These are phyloP conservation scores for Podospora didyma DNA, from an alignment of 495 filamentous ascomycete species.

Conservation along the genomic window DNA sequence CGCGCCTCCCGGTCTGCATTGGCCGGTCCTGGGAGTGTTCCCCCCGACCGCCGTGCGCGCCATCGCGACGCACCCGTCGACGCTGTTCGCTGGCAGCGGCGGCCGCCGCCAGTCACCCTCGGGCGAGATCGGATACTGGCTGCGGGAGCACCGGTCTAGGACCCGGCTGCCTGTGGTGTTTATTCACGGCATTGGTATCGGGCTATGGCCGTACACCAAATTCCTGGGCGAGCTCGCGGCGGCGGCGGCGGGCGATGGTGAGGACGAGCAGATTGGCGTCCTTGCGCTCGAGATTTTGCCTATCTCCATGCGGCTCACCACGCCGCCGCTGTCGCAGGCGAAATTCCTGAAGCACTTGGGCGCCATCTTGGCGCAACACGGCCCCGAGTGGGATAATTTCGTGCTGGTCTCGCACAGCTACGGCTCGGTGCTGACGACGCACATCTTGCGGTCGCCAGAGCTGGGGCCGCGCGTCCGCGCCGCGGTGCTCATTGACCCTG, in stretches of 20 bases:
- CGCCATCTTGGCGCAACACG: constrained; percentile 50
- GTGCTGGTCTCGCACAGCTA: constrained; percentile 60
- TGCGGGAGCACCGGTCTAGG: constrained; percentile 55
- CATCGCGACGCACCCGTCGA: constrained; percentile 39
- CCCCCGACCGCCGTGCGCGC: constrained; percentile 29
- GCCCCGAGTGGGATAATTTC: constrained; percentile 36
- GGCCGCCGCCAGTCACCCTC: constrained; percentile 38
- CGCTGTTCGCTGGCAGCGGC: constrained; percentile 10
- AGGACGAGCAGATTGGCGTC: constrained; percentile 49
- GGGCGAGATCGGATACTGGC: constrained; percentile 56
- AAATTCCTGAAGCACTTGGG: constrained; percentile 50
- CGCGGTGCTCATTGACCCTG: constrained; percentile 59
- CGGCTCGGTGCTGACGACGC: constrained; percentile 58
- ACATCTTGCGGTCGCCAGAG: constrained; percentile 48
- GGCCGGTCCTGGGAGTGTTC: constrained; percentile 29
- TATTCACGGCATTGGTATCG: constrained; percentile 69
- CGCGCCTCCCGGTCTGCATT: constrained; percentile 52
- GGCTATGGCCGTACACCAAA: constrained; percentile 56
- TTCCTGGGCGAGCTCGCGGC: constrained; percentile 51
- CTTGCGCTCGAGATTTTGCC: constrained; percentile 63
- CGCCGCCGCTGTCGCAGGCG: constrained; percentile 36
- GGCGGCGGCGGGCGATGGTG: constrained; percentile 10
- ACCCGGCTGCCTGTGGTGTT: constrained; percentile 56
- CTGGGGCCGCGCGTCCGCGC: constrained; percentile 42
- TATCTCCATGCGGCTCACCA: constrained; percentile 57